Evolutionary conservation across 176 grass and related monocot species (phyloP), one percentile per base, ranked within the genome.

Genomic region (Ampelocalamus luodianensis): DNA sequence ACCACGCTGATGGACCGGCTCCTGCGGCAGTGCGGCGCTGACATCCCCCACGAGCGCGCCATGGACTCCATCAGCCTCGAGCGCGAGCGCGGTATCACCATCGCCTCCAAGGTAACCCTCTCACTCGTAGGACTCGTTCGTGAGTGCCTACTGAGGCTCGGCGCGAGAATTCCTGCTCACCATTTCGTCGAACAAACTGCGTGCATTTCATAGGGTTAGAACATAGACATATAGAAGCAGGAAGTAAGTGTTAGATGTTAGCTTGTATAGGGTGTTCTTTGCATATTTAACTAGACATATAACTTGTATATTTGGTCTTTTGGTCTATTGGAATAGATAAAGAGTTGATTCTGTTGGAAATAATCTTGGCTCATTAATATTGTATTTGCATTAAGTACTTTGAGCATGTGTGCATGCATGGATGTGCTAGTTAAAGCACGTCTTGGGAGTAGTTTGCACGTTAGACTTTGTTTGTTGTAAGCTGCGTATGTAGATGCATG

Each of bases 1-100:
- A 95, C 96, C 6, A 98, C 96, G 58, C 91, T 98, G 77, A 98
- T 98, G 93, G 96, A 98, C 82, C 93, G 96, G 77, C 88, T 98
- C 48, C 90, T 95, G 10, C 91, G 93, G 5, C 96, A 95, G 86
- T 95, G 96, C 83, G 93, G 96, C 64, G 91, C 96, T 36, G 96
- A 93, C 79, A 87, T 98, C 79, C 96, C 95, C 55, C 96, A 99
- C 77, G 96, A 94, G 81, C 90, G 91, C 54, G 96, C 93, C 81
- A 92, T 99, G 75, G 96, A 99, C 71, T 96, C 92, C 76, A 96
- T 94, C 80, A 94, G 89, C 58, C 96, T 96, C 80, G 93, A 99
- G 88, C 93, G 96, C 39, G 96, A 94, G 59, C 91, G 93, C 40
- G 93, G 96, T 32, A 99, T 99, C 82, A 94, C 93, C 34, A 99